Percentiles rank a stretch among this genome's conserved stretches.
Evolutionary conservation across 2,329 filamentous ascomycete genomes (phyloP).

Genomic region (Ophiostoma triangulosporum): DNA sequence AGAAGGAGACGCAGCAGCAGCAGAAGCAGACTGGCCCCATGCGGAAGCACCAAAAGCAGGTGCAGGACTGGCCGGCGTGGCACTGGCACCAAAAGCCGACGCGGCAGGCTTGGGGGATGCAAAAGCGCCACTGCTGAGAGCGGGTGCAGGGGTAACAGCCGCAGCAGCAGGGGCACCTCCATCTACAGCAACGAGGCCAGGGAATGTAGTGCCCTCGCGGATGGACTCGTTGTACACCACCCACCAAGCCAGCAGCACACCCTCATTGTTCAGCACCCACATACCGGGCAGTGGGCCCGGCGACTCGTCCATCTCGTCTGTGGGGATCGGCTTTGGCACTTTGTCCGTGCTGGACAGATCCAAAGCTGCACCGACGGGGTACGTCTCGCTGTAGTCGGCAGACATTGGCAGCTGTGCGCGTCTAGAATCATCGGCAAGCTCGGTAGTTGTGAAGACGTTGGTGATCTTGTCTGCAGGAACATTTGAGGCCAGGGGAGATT

Average conservation of each 20-base stretch:
- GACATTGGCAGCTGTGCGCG: constrained; percentile 64
- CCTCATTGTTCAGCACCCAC: constrained; percentile 79
- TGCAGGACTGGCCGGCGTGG: constrained; percentile 6
- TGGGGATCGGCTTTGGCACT: constrained; percentile 62
- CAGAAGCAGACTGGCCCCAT: constrained; percentile 25
- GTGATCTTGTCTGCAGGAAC: constrained; percentile 45
- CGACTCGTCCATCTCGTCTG: constrained; percentile 67
- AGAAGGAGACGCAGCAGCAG: constrained; percentile 17
- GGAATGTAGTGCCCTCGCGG: constrained; percentile 56
- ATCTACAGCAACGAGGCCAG: constrained; percentile 46
- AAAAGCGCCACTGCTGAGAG: background rate
- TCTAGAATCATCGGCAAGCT: constrained; percentile 57
- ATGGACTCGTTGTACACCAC: constrained; percentile 82
- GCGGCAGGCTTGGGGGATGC: constrained; percentile 23
- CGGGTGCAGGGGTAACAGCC: constrained; percentile 14
- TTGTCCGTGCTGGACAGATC: constrained; percentile 76
- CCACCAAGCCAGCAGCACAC: constrained; percentile 79
- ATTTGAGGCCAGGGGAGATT: constrained; percentile 48
- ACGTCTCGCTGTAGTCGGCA: constrained; percentile 54
- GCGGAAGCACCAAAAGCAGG: constrained; percentile 25
- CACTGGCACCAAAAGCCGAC: constrained; percentile 17
- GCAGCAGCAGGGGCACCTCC: constrained; percentile 15
- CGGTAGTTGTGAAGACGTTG: constrained; percentile 60
- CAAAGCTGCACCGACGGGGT: constrained; percentile 63
- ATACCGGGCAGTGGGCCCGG: constrained; percentile 69